A percentile compares a stretch with the other conserved stretches of the same genome.
Evolutionary conservation across 2,329 filamentous ascomycete species (phyloP).

Genomic region (Curvularia sp.): DNA sequence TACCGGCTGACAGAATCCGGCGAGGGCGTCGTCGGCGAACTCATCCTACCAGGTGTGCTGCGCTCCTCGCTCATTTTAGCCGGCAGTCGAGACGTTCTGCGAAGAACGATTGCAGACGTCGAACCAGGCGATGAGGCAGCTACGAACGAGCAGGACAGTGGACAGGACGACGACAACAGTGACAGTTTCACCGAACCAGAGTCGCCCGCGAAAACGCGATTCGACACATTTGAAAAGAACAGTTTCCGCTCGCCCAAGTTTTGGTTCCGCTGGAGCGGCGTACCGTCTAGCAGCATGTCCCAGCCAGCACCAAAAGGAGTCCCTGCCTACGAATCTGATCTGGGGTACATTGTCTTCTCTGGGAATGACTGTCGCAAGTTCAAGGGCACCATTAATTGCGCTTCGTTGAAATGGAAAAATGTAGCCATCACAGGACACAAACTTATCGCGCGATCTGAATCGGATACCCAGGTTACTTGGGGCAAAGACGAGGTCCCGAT

Average conservation of each 20-base stretch:
- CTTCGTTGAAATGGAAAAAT: conserved; percentile 30
- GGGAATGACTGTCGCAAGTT: conserved; percentile 35
- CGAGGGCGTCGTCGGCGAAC: conserved; percentile 30
- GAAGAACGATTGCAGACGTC: conserved; percentile 12
- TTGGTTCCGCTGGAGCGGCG: conserved; percentile 37
- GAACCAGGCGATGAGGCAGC: conserved; percentile 11
- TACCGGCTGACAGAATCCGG: conserved; percentile 31
- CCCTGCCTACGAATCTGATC: conserved; percentile 13
- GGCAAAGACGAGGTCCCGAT: conserved; percentile 1
- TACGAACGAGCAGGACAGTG: background rate
- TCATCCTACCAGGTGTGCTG: conserved; percentile 26
- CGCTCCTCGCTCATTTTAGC: conserved; percentile 27
- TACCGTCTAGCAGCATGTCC: background rate
- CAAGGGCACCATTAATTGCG: conserved; percentile 34
- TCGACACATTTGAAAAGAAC: conserved; percentile 37
- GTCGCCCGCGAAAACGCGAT: conserved; percentile 19
- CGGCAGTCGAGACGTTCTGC: conserved; percentile 27
- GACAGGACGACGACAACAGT: conserved; percentile 2
- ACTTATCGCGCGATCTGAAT: conserved; percentile 21
- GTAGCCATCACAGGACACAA: conserved; percentile 32
- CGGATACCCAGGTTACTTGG: conserved; percentile 28
- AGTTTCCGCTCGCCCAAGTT: conserved; percentile 39
- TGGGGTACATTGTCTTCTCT: conserved; percentile 34
- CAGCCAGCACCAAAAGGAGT: background rate
- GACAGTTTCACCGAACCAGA: conserved; percentile 7